A percentile compares a stretch with the other conserved stretches of the same genome.
phyloP scores from a whole-genome alignment of 2,329 filamentous ascomycete genomes.

The Ophiocordyceps camponoti-rufipedis region DNA sequence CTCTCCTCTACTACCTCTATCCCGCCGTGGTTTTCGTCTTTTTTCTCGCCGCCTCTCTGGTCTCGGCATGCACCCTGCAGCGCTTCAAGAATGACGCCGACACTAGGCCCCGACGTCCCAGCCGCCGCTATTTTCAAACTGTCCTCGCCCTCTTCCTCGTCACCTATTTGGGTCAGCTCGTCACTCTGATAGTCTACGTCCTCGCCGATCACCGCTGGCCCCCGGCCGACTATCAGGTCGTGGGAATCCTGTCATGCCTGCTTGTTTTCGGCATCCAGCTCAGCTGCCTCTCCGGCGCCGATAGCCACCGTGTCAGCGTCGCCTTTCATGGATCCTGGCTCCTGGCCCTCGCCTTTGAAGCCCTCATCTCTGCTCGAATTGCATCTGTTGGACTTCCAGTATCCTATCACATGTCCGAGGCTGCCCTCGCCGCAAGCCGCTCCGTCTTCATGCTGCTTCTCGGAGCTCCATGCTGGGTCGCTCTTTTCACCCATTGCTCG shows the following conservation, averaged over 20 bases:
- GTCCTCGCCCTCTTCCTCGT: slow-evolving; percentile 23
- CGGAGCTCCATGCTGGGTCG: slow-evolving; percentile 7
- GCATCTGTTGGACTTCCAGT: slow-evolving; percentile 1
- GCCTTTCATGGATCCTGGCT: slow-evolving; percentile 46
- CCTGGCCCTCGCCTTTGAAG: slow-evolving; percentile 38
- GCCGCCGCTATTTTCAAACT: slow-evolving; percentile 15
- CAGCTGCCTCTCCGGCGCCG: slow-evolving; percentile 30
- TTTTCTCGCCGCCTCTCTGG: slow-evolving; percentile 31
- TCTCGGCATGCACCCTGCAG: slow-evolving; percentile 35
- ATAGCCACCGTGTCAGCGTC: slow-evolving; percentile 34
- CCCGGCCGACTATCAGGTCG: slow-evolving; percentile 26
- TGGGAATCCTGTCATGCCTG: slow-evolving; percentile 42
- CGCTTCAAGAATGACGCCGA: slow-evolving; percentile 14
- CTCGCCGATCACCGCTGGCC: slow-evolving; percentile 18
- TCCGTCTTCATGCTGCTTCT: slow-evolving; percentile 12
- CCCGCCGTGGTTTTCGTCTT: slow-evolving; percentile 37
- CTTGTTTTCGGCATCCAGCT: slow-evolving; percentile 46
- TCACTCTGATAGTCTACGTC: slow-evolving; percentile 18
- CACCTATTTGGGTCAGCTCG: slow-evolving; percentile 29
- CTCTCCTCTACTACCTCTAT: slow-evolving; percentile 37
- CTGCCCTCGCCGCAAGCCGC: slow-evolving; percentile 5
- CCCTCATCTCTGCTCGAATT: slow-evolving; percentile 19
- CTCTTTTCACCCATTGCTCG: slow-evolving; percentile 9
- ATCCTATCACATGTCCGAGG: slow-evolving; percentile 9
- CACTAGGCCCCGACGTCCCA: slow-evolving; percentile 5